These are phyloP conservation scores for Pseudogymnoascus sp. DNA, from an alignment of 2,329 filamentous ascomycete species.

Conservation along the genomic window DNA sequence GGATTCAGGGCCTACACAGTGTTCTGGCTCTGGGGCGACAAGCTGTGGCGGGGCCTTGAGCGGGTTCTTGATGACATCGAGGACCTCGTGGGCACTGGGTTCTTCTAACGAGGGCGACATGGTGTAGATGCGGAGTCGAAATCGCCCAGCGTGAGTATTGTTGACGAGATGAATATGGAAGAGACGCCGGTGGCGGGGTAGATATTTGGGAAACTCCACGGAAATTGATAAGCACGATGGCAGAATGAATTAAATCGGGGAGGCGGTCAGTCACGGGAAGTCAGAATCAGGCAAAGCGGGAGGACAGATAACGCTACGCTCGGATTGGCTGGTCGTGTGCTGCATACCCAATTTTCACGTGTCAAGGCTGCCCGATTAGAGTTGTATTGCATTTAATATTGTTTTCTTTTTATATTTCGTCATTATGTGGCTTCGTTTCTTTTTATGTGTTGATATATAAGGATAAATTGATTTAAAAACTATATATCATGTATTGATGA, in stretches of 20 bases:
- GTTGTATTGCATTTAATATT: slow-evolving; percentile 14
- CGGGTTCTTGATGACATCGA: slow-evolving; percentile 67
- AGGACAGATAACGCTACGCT: background rate
- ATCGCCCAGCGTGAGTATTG: background rate
- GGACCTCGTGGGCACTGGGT: slow-evolving; percentile 39
- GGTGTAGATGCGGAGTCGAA: slow-evolving; percentile 6
- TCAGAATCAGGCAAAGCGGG: background rate
- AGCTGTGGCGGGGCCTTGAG: slow-evolving; percentile 73
- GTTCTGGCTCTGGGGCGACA: slow-evolving; percentile 90
- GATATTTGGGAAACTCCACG: background rate
- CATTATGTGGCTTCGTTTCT: background rate
- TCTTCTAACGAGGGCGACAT: slow-evolving; percentile 82
- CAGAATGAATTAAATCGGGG: background rate
- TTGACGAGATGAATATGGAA: background rate
- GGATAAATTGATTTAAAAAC: background rate
- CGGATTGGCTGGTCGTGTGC: background rate
- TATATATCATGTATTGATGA: background rate
- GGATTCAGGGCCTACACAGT: slow-evolving; percentile 87
- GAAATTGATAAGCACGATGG: slow-evolving; percentile 8
- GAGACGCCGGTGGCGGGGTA: slow-evolving; percentile 2
- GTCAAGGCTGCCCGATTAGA: background rate
- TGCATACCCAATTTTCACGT: slow-evolving; percentile 1
- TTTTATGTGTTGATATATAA: background rate
- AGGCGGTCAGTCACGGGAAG: background rate
- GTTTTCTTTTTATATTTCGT: slow-evolving; percentile 3